A percentile compares a stretch with the other conserved stretches of the same genome.
Conservation (phyloP, 2,329 filamentous ascomycete genomes). For the Apiospora koreana region DNA sequence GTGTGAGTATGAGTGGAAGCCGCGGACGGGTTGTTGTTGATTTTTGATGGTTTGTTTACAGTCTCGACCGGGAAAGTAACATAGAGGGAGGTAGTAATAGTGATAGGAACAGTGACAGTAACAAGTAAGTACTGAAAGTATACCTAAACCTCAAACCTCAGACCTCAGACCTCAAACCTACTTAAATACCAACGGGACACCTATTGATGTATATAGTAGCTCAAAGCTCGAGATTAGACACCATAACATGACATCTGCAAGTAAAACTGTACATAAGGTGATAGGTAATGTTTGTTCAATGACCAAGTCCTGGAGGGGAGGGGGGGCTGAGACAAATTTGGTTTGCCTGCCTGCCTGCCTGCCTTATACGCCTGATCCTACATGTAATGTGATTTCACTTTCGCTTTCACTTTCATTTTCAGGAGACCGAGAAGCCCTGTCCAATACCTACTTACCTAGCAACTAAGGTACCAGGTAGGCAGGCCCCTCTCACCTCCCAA, state of each 20-base stretch:
- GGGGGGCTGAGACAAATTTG: neutral
- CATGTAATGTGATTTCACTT: neutral
- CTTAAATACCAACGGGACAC: neutral
- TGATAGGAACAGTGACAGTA: too few relatives aligned
- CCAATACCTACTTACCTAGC: neutral
- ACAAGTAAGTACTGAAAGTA: too few relatives aligned
- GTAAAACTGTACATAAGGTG: too few relatives aligned
- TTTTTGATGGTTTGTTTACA: neutral
- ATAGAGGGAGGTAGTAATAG: too few relatives aligned
- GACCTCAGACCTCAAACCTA: too few relatives aligned
- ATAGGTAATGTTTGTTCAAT: too few relatives aligned
- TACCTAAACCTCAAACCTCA: too few relatives aligned
- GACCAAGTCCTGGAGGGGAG: neutral
- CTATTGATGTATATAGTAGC: neutral
- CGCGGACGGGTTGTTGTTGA: neutral
- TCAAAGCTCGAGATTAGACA: too few relatives aligned
- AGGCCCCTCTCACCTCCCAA: too few relatives aligned
- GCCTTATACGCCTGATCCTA: too few relatives aligned
- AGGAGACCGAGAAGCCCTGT: neutral
- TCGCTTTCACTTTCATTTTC: neutral
- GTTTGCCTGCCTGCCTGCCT: too few relatives aligned
- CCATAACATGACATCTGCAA: neutral
- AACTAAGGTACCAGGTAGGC: too few relatives aligned
- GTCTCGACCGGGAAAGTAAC: neutral
- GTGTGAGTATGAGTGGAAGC: neutral